Evolutionary conservation across 2,329 filamentous ascomycete species (phyloP).

Genomic region (Verticillium tricorpus): DNA sequence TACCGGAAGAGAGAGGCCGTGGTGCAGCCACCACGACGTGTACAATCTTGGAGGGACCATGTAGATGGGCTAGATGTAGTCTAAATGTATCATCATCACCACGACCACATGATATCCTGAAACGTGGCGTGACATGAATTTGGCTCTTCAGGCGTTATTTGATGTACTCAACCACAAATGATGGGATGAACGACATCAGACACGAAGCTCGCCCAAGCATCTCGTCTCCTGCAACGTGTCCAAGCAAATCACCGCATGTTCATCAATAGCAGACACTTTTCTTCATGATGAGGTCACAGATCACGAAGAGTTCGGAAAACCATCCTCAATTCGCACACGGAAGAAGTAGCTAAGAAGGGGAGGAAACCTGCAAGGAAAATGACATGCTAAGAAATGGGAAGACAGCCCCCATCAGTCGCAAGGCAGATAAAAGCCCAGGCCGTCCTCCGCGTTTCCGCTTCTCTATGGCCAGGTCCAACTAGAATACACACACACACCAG

Average conservation of each 20-base stretch:
- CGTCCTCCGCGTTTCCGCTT: not conserved
- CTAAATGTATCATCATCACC: conserved; percentile 7
- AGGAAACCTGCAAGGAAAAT: conserved; percentile 5
- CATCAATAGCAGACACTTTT: too few relatives aligned
- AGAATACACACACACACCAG: not conserved
- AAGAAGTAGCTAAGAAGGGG: conserved; percentile 6
- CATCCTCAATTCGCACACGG: conserved; percentile 1
- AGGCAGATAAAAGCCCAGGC: not conserved
- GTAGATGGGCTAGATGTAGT: conserved; percentile 6
- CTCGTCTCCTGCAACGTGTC: too few relatives aligned
- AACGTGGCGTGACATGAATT: too few relatives aligned
- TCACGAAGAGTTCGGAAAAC: not conserved
- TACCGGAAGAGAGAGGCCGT: not conserved
- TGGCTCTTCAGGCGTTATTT: too few relatives aligned
- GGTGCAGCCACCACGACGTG: not conserved
- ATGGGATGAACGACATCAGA: too few relatives aligned
- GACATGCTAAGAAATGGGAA: conserved; percentile 3
- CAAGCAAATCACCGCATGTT: too few relatives aligned
- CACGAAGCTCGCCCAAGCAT: too few relatives aligned
- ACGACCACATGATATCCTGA: not conserved
- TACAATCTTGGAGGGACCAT: not conserved
- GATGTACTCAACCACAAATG: too few relatives aligned
- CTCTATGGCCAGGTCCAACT: not conserved
- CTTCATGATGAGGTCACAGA: too few relatives aligned
- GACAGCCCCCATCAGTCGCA: not conserved